Base-by-base conservation (phyloP, 2,329 filamentous ascomycete species). In the Colletotrichum costaricense region DNA sequence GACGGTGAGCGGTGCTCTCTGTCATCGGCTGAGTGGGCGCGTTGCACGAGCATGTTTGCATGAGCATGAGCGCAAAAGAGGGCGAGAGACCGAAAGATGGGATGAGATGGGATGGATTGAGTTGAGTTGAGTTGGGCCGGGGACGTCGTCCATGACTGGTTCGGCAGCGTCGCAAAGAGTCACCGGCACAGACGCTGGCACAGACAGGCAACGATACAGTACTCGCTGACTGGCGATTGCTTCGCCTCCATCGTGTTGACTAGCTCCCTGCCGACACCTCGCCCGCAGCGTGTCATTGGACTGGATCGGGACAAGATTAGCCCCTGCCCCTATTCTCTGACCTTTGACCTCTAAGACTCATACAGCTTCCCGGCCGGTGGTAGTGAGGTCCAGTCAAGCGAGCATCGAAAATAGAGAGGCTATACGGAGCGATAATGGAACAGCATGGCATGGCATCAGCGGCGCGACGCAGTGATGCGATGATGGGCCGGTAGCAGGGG, bases 211-310 rank as follows among this genome's bases (percentile, higher is more conserved):
- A 38, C 63, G 58, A 58, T 52, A 42, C 65, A 73, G 56, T 69
- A 49, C 56, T 64, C 52, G 65, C 66, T 63, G 55, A 42, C 59
- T 69, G 69, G 66, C 54, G 69, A 73, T 70, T 74, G 72, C 72
- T 74, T 74, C 72, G 72, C 72, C 72, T 72, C 72, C 30, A 67
- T 72, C 69, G 72, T 67, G 68, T 74, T 46, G 62, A 33, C 52
- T 74, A 67, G 63, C 68, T 72, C 35, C 72, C 57, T 55, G 57
- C 26, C 68, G 68, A 57, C 68, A 56, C 24, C 64, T 58, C 19
- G n/a, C 55, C n/a, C 64, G 24, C 56, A 63, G 63, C 56, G 62
- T 54, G 63, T 58, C 35, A 67, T 71, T 67, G 63, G 52, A 22
- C 46, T 73, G 60, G 54, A 56, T 56, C 26, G 63, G 55, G 66